Percentiles rank a stretch among this genome's conserved stretches.
These are phyloP conservation scores for Magnaporthiopsis poae DNA, from an alignment of 2,329 filamentous ascomycete species.

Conservation along the genomic window DNA sequence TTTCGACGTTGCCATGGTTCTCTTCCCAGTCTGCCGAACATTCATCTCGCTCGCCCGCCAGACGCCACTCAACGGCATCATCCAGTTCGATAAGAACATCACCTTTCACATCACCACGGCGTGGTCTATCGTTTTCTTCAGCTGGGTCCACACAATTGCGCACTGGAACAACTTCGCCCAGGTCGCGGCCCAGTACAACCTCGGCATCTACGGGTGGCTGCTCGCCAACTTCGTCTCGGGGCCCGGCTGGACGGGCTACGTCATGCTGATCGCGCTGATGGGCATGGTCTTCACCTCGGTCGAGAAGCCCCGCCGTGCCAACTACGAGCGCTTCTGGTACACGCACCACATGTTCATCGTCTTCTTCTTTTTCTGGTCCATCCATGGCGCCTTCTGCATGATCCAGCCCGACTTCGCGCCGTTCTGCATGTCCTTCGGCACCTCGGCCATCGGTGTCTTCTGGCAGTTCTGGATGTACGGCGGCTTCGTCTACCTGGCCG, in stretches of 20 bases:
- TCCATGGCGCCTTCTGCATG: constrained; percentile 85
- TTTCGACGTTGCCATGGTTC: constrained; percentile 68
- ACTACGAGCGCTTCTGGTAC: constrained; percentile 87
- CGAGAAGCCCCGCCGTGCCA: constrained; percentile 67
- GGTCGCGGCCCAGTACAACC: constrained; percentile 62
- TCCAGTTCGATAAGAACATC: constrained; percentile 84
- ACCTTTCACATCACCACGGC: constrained; percentile 77
- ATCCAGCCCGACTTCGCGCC: constrained; percentile 74
- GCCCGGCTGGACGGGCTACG: constrained; percentile 76
- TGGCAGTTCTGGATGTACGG: constrained; percentile 85
- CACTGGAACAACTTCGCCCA: constrained; percentile 82
- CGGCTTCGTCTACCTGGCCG: constrained; percentile 69
- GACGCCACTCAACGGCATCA: constrained; percentile 74
- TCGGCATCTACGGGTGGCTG: constrained; percentile 70
- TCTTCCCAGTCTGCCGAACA: constrained; percentile 75
- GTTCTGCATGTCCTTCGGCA: constrained; percentile 61
- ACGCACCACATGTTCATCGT: constrained; percentile 79
- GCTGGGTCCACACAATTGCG: constrained; percentile 75
- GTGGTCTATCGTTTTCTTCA: constrained; percentile 83
- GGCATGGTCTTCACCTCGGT: constrained; percentile 69
- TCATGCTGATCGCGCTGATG: constrained; percentile 71
- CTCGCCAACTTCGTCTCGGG: constrained; percentile 69
- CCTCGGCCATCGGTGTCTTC: constrained; percentile 63
- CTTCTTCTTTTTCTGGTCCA: constrained; percentile 86
- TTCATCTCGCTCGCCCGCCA: constrained; percentile 72